Evolutionary conservation across 2,329 filamentous ascomycete species (phyloP).

Genomic region (Stromatinia cepivora): DNA sequence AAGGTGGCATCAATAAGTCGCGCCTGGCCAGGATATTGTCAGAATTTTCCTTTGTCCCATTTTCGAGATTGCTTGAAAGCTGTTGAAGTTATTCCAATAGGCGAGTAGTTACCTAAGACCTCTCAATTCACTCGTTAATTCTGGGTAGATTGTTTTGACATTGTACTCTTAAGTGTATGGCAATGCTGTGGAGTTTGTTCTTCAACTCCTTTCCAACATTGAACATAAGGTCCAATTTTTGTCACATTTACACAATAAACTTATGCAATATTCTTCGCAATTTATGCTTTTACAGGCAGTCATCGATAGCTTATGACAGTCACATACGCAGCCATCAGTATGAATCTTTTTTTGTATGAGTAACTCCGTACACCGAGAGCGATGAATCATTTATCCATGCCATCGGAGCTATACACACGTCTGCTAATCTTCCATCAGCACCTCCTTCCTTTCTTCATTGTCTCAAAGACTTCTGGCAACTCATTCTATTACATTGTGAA

Average conservation of each 20-base stretch:
- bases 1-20: not conserved
- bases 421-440: not conserved
- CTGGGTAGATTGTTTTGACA: not conserved
- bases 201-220: too few relatives aligned
- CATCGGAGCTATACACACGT: not conserved
- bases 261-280: not conserved
- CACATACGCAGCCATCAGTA: not conserved
- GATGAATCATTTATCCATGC: not conserved
- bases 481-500: not conserved
- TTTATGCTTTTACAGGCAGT: not conserved
- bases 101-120: not conserved
- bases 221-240: too few relatives aligned
- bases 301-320: not conserved
- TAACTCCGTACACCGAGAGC: not conserved
- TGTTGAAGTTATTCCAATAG: not conserved
- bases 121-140: not conserved
- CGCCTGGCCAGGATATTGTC: not conserved
- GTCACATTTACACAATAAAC: too few relatives aligned
- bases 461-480: not conserved
- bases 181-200: not conserved
- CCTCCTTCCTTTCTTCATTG: not conserved
- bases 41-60: not conserved
- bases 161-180: not conserved
- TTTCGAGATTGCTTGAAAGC: not conserved
- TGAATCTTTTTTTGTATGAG: not conserved